Evolutionary conservation across 352 stramenopile genomes (phyloP), one percentile per base, ranked within the genome.

Genomic region (Phytopythium oedochilum): DNA sequence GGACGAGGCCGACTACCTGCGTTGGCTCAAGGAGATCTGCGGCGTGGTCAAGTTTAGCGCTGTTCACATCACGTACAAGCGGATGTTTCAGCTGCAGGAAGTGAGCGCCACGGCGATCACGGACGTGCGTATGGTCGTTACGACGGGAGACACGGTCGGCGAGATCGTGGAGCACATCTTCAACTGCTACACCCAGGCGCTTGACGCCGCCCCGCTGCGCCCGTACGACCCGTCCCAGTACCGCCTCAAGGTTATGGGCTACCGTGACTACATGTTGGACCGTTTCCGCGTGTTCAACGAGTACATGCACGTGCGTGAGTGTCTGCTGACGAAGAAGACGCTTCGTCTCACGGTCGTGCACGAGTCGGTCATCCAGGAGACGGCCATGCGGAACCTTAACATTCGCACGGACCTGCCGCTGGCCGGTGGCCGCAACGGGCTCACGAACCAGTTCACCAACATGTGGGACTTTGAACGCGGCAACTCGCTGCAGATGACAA

Each of bases 91-190:
- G 47, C 55, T 94, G 50, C 75, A 91, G 48, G 82, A 94, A 79
- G 84, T 94, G 45, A 94, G 83, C 46, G 68, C 82, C 0, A 86
- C 87, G 42, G 84, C 82, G 11, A 86, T 92, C 20, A 94, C 82
- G 20, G 84, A 94, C 63, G 84, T 92, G 53, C 83, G 84, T 28
- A 92, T 94, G 82, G 80, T 92, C 40, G 86, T 92, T 26, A 76
- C 79, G 1, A 89, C 83, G 0, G 75, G 79, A 5, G 83, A 94
- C 61, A 94, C 84, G 1, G 84, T 94, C n/a, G 80, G 78, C 5
- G 78, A 94, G 63, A 92, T 92, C 61, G 84, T 94, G 26, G 84
- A 92, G 74, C 80, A 91, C 52, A 92, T 94, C 26, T 94, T 94
- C 59, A 90, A 92, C 53, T 94, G 81, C 57, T 94, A 94, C 73